Base-by-base conservation (phyloP, 2,329 filamentous ascomycete species). In the Colletotrichum lindemuthianum region DNA sequence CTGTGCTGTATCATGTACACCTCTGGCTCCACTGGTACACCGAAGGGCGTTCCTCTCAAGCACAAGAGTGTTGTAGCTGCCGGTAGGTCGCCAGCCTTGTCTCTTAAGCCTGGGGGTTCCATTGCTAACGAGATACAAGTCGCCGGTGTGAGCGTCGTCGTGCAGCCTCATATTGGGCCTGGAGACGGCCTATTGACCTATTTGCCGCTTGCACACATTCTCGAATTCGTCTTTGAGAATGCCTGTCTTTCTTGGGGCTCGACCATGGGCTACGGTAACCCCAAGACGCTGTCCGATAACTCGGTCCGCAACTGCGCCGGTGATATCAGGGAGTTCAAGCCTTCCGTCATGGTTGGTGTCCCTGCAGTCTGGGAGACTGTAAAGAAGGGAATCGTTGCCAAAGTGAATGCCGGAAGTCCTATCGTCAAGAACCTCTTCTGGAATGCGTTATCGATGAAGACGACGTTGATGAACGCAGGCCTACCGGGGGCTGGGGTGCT, bases 201-300 rank as follows among this genome's bases (percentile, higher is more conserved):
- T 76, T 88, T 97, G 2, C 93, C 93, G 6, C 86, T 93, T 59
- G 92, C 93, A 2, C 93, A 97, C 74, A 97, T 97, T 73, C 86
- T 97, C 71, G 93, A 97, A 76, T 95, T 93, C 73, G 91, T 96
- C 69, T 96, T 97, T 73, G 93, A 97, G 79, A 95, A 94, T 73
- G 86, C 91, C 10, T 89, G 88, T 65, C 78, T 97, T 67, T 93
- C 87, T 81, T 96, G 92, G 92, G 93, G 93, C 72, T 88, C 91
- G 60, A 92, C 89, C 59, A 93, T 97, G 90, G 93, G 93, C 47
- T 96, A 97, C 77, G 93, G 93, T 68, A 94, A 92, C 76, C 91
- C 92, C 43, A 90, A 91, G 76, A 97, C 93, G 2, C 84, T 97
- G 65, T 95, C 93, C 5, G 92, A 96, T 74, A 81, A 82, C 40